Conservation (phyloP, 2,329 filamentous ascomycete genomes). For the Zymoseptoria brevis region DNA sequence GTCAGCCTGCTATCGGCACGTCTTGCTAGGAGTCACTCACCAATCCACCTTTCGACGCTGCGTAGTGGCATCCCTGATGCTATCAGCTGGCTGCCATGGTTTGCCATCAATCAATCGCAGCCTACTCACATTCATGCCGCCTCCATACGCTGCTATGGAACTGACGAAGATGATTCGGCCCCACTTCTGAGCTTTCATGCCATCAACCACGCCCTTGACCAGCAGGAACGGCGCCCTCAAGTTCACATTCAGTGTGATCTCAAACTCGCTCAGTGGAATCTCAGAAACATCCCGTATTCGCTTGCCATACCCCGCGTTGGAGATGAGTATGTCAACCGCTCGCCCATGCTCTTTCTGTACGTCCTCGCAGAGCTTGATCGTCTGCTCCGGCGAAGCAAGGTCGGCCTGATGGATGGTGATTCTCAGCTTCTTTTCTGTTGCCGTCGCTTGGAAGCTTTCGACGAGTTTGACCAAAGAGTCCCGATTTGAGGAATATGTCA, state of each 20-base stretch:
- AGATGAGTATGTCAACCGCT: conserved; percentile 55
- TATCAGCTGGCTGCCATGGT: conserved; percentile 1
- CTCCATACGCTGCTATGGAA: conserved; percentile 55
- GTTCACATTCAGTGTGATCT: conserved; percentile 55
- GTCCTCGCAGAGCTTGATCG: conserved; percentile 47
- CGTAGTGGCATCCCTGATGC: conserved; percentile 19
- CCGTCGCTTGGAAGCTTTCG: conserved; percentile 6
- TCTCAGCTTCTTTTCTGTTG: conserved; percentile 28
- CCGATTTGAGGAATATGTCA: conserved; percentile 50
- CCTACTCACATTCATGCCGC: conserved; percentile 55
- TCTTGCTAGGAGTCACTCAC: neutral
- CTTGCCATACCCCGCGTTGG: conserved; percentile 60
- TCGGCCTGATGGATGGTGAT: conserved; percentile 53
- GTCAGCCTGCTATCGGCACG: neutral
- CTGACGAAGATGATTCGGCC: conserved; percentile 58
- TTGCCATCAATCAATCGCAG: neutral
- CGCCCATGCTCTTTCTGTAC: conserved; percentile 47
- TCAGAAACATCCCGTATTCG: conserved; percentile 47
- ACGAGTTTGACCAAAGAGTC: conserved; percentile 41
- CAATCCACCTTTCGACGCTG: conserved; percentile 32
- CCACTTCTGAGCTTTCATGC: conserved; percentile 54
- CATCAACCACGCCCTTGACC: conserved; percentile 51
- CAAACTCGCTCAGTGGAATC: conserved; percentile 57
- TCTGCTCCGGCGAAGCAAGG: conserved; percentile 46
- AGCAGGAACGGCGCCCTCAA: conserved; percentile 56